phyloP scores from a whole-genome alignment of 2,329 filamentous ascomycete genomes.

The Juglanconis juglandina region DNA sequence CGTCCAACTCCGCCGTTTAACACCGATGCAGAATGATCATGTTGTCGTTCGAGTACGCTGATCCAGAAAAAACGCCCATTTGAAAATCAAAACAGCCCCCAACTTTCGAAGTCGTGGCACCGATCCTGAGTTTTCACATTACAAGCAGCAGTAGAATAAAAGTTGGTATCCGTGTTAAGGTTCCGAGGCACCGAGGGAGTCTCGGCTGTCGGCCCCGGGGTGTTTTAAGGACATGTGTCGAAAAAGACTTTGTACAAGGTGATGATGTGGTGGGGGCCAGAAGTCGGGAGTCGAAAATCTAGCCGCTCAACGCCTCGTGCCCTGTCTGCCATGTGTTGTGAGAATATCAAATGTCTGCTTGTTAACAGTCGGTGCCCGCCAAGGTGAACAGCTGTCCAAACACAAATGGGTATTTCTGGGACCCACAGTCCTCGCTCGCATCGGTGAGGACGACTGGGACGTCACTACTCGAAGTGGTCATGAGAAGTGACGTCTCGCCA shows the following conservation, averaged over 20 bases:
- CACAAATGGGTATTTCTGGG: constrained; percentile 31
- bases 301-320: constrained; percentile 26
- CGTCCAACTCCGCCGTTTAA: constrained; percentile 42
- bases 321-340: constrained; percentile 35
- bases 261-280: constrained; percentile 19
- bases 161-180: constrained; percentile 30
- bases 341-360: constrained; percentile 42
- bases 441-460: constrained; percentile 33
- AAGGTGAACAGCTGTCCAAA: constrained; percentile 44
- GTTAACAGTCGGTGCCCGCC: constrained; percentile 42
- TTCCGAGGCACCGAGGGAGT: constrained; percentile 27
- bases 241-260: constrained; percentile 33
- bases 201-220: constrained; percentile 26
- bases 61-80: constrained; percentile 38
- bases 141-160: constrained; percentile 24
- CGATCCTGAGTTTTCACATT: constrained; percentile 26
- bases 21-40: constrained; percentile 43
- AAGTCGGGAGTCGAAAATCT: constrained; percentile 23
- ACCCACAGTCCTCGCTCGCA: constrained; percentile 34
- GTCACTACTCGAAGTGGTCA: constrained; percentile 27
- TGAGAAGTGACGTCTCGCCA: constrained; percentile 30
- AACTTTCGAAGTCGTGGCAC: constrained; percentile 38
- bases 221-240: constrained; percentile 29
- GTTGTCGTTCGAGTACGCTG: constrained; percentile 17
- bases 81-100: constrained; percentile 40